phyloP scores from a whole-genome alignment of 352 stramenopile genomes.

The Pythium utonaiense region DNA sequence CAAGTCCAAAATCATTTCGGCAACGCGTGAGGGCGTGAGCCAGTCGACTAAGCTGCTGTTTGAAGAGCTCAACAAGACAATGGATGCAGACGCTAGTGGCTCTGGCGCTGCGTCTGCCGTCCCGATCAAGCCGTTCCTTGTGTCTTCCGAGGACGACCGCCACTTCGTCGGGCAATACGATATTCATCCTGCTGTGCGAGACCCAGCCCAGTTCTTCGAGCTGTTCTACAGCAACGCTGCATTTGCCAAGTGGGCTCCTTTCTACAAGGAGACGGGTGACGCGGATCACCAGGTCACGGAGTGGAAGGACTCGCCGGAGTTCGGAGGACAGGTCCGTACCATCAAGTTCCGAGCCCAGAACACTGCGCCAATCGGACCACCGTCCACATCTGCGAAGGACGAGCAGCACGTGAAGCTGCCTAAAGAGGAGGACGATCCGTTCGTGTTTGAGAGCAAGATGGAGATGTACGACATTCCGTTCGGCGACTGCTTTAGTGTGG shows the following conservation, averaged over 20 bases:
- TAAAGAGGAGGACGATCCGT: slow-evolving; percentile 39
- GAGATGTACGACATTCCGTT: slow-evolving; percentile 76
- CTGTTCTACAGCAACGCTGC: slow-evolving; percentile 62
- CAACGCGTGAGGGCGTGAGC: slow-evolving; percentile 55
- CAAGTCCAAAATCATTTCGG: slow-evolving; percentile 87
- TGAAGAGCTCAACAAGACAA: slow-evolving; percentile 54
- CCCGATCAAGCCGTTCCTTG: slow-evolving; percentile 51
- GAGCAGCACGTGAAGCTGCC: slow-evolving; percentile 50
- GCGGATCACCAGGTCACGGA: slow-evolving; percentile 50
- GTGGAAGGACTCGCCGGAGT: slow-evolving; percentile 58
- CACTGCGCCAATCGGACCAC: slow-evolving; percentile 62
- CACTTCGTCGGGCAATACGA: slow-evolving; percentile 69
- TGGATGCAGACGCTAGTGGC: slow-evolving; percentile 21
- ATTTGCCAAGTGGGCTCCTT: slow-evolving; percentile 44
- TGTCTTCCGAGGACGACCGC: slow-evolving; percentile 64
- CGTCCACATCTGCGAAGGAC: slow-evolving; percentile 51
- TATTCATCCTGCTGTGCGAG: slow-evolving; percentile 44
- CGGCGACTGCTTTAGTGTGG: slow-evolving; percentile 74
- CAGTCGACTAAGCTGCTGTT: slow-evolving; percentile 56
- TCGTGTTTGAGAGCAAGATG: slow-evolving; percentile 64
- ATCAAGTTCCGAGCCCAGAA: slow-evolving; percentile 78
- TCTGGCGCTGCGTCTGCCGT: slow-evolving; percentile 8
- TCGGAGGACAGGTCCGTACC: slow-evolving; percentile 55
- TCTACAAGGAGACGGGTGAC: slow-evolving; percentile 61
- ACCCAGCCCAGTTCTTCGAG: slow-evolving; percentile 66